These are phyloP conservation scores for Citrus australasica DNA, from an alignment of 345 rosid species.

Conservation along the genomic window DNA sequence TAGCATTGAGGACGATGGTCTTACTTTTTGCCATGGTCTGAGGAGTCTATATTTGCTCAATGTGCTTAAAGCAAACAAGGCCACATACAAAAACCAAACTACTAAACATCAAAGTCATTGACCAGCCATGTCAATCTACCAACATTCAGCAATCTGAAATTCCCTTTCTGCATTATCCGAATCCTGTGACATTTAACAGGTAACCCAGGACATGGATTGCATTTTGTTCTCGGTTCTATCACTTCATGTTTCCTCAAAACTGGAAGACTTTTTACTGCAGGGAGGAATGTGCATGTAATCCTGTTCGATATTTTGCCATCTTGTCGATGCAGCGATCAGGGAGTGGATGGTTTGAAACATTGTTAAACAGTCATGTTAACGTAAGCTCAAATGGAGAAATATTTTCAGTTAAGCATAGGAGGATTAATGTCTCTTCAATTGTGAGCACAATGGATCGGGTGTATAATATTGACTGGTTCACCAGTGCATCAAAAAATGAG, in stretches of 20 bases:
- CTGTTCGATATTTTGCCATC: constrained; percentile 35
- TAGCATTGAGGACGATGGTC: constrained; percentile 24
- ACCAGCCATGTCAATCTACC: constrained; percentile 21
- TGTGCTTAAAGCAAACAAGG: constrained; percentile 30
- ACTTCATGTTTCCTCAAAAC: not conserved
- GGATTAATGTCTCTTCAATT: constrained; percentile 29
- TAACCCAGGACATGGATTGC: not conserved
- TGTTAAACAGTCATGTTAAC: constrained; percentile 39
- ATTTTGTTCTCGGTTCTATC: not conserved
- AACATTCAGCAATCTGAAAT: constrained; percentile 21
- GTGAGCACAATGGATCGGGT: constrained; percentile 20
- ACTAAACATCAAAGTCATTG: constrained; percentile 14
- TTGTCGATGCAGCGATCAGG: constrained; percentile 46
- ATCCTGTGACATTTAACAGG: constrained; percentile 32
- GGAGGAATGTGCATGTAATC: constrained; percentile 37
- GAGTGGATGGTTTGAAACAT: constrained; percentile 44
- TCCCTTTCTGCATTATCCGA: constrained; percentile 32
- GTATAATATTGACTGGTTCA: constrained; percentile 36
- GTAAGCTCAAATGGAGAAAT: constrained; percentile 43
- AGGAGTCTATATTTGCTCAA: constrained; percentile 33
- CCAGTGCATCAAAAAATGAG: constrained; percentile 37
- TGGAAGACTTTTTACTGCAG: not conserved
- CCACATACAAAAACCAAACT: constrained; percentile 11
- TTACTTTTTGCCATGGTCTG: constrained; percentile 34
- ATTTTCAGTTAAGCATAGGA: constrained; percentile 25